Base-by-base conservation (phyloP, 805 yeast genomes). In the Myxozyma udenii region DNA sequence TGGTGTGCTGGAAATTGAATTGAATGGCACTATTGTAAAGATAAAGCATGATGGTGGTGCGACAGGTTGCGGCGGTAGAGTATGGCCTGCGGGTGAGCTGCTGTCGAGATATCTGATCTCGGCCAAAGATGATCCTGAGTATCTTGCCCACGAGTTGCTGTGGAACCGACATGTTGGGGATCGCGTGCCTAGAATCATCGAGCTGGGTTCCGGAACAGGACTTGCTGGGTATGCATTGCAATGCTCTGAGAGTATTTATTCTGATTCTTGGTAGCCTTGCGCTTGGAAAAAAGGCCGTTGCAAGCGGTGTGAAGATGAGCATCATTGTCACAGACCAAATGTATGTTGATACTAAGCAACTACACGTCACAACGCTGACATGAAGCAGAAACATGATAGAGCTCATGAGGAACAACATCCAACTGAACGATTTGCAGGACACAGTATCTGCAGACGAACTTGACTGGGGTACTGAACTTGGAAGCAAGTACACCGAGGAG, bases 11-110 rank as follows among this genome's bases (percentile, higher is more conserved):
- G 48, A 43, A 16, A 51, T 50, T 18, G 46, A 39, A 3, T 36
- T 55, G 16, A 43, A 46, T 25, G 60, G 54, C 22, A 35, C 24
- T 21, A 4, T 19, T n/a, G 53, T 55, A 14, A 62, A 69, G 55
- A 71, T 79, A 24, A 69, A 67, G 51, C 80, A 77, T 55, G 83
- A 80, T 59, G 83, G 83, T 36, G 84, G 84, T 5, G 78, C 73
- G 0, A 63, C 73, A 3, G 84, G 84, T 1, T 80, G 84, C 63
- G 84, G 84, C n/a, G 84, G 84, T 2, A 75, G 78, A 51, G 69
- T 79, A 3, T 79, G 84, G 84, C 71, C 80, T 1, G 82, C 84
- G 7, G 84, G 84, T 16, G 80, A 78, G 48, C 66, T 78, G 41
- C 66, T 79, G 18, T 71, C 81, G 12, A 67, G 75, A 36, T 79